Base-by-base conservation (phyloP, 208 protist genomes). In the Acanthamoeba lenticulata region DNA sequence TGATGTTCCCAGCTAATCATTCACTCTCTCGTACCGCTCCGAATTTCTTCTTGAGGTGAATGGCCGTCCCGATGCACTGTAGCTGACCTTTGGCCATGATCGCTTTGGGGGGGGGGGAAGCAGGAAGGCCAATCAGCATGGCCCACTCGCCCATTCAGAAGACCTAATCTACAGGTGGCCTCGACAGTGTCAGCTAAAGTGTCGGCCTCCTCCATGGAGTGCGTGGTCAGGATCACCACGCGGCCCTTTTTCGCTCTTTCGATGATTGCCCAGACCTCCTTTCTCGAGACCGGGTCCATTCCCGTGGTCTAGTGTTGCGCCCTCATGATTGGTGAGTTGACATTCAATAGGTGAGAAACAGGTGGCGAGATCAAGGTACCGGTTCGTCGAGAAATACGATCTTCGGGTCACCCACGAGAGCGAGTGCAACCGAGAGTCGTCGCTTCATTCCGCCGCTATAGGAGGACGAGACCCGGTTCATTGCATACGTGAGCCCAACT, bases 301-400 rank as follows among this genome's bases (percentile, higher is more conserved):
- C 96, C 96, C 4, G 96, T 97, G 19, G 96, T 97, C n/a, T 91
- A 29, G n/a, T n/a, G n/a, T n/a, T n/a, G n/a, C n/a, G n/a, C n/a
- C n/a, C n/a, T n/a, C n/a, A n/a, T n/a, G n/a, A n/a, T n/a, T n/a
- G n/a, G n/a, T n/a, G n/a, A n/a, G n/a, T n/a, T n/a, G n/a, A n/a
- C n/a, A n/a, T n/a, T n/a, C n/a, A n/a, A n/a, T n/a, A n/a, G n/a
- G n/a, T n/a, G n/a, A n/a, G n/a, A n/a, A n/a, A n/a, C n/a, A n/a
- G n/a, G n/a, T n/a, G 1, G 94, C 60, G 32, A 77, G 67, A 77
- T n/a, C 24, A 38, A 77, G 42, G 38, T 89, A 89, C 79, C 79
- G 96, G 96, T 92, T 97, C 96, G 83, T 97, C 96, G 4, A 97
- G 60, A 29, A 97, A 90, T 1, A 97, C 44, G 45, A 96, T 94